Evolutionary conservation across 768 basidiomycete species (phyloP).

Genomic region (Paxillus involutus): DNA sequence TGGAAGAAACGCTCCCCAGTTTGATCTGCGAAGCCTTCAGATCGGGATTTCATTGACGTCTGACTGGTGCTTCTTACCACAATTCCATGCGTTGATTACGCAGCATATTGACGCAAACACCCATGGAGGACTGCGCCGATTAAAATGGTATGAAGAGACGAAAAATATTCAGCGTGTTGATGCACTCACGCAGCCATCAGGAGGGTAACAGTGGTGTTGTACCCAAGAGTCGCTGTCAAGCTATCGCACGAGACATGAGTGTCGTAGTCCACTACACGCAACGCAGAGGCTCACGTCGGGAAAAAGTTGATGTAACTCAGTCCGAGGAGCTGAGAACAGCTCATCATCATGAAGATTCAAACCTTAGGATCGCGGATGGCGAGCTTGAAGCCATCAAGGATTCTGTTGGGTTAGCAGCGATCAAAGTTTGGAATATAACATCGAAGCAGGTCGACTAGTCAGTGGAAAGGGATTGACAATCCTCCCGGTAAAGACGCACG

Average conservation of each 20-base stretch:
- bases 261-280: neutral
- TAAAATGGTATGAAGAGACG: neutral
- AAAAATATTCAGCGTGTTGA: neutral
- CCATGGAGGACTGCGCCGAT: constrained; percentile 56
- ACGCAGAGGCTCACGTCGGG: constrained; percentile 38
- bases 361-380: constrained; percentile 59
- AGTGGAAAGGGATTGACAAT: neutral
- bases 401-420: constrained; percentile 30
- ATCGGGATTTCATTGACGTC: neutral
- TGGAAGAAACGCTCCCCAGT: constrained; percentile 71
- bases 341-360: constrained; percentile 52
- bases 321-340: constrained; percentile 49
- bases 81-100: constrained; percentile 54
- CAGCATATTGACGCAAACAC: constrained; percentile 51
- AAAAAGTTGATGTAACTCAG: constrained; percentile 64
- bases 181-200: constrained; percentile 55
- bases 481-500: constrained; percentile 9
- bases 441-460: neutral
- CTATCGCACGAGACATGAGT: constrained; percentile 26
- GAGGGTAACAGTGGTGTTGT: constrained; percentile 56
- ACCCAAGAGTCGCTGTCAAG: constrained; percentile 60
- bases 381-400: constrained; percentile 50
- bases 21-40: constrained; percentile 36
- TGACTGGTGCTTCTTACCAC: constrained; percentile 29
- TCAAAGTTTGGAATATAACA: neutral